These are phyloP conservation scores for Amauroascus niger DNA, from an alignment of 2,329 filamentous ascomycete species.

Conservation along the genomic window DNA sequence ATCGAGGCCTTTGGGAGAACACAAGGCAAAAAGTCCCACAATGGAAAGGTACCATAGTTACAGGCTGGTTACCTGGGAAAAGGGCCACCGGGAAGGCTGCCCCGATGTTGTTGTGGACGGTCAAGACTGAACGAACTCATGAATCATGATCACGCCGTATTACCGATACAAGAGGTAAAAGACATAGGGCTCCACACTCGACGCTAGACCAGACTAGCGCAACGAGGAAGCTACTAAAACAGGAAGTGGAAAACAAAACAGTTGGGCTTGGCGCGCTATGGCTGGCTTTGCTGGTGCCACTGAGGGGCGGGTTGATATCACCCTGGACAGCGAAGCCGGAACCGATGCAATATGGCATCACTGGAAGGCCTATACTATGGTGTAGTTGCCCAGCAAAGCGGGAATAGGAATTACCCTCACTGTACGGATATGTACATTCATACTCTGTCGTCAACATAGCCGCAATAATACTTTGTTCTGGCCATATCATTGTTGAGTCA, in stretches of 20 bases:
- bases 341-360: not conserved
- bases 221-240: not conserved
- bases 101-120: no score
- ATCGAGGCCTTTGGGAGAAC: not conserved
- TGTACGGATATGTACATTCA: no score
- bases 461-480: not conserved
- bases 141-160: slow-evolving; percentile 2
- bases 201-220: not conserved
- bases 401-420: not conserved
- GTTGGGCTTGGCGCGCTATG: not conserved
- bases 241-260: not conserved
- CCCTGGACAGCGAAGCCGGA: not conserved
- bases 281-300: slow-evolving; percentile 7
- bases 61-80: not conserved
- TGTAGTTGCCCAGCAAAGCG: not conserved
- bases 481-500: no score
- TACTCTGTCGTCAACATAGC: no score
- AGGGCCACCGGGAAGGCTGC: not conserved
- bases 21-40: slow-evolving; percentile 4
- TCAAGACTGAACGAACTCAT: no score
- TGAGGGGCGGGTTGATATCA: not conserved
- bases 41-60: slow-evolving; percentile 4
- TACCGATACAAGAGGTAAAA: slow-evolving; percentile 1
- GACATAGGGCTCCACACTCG: not conserved
- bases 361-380: not conserved